Evolutionary conservation across 257 asterid genomes (phyloP), one percentile per base, ranked within the genome.

Genomic region (Coffea eugenioides): DNA sequence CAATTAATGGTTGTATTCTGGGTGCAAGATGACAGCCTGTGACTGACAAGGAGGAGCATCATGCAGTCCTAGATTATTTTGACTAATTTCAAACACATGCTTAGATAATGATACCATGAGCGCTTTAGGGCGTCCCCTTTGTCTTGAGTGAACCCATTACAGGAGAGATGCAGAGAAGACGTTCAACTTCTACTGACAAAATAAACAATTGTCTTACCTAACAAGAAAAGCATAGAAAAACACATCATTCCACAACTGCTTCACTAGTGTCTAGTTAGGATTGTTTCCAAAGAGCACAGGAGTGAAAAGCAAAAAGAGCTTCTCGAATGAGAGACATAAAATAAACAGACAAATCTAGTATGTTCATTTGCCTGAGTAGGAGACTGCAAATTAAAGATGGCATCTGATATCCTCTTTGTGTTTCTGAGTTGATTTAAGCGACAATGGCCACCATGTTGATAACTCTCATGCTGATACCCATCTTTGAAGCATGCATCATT

Each of bases 351-450:
- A 31, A 31, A 31, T 31, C 31, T 31, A 31, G 31, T 31, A 69
- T 14, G 48, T 65, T 8, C 8, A 67, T 74, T 70, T 71, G 39
- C 84, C 81, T 81, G 75, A 48, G 61, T 70, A 46, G 81, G 69
- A 64, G 64, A 69, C 51, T n/a, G 78, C 41, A 59, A 48, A 77
- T 25, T 13, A 36, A 51, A 56, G 52, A 61, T 46, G 25, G 84
- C 68, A 48, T 81, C 71, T 5, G 76, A 59, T 65, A 62, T 6
- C 54, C 54, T 77, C 73, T 71, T 76, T 70, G 61, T 34, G 74
- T 11, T 61, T 6, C 67, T 52, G 70, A 27, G 34, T 43, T 72
- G 73, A 59, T 23, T 21, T 3, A 49, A 11, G 20, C 64, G 25
- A 14, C 25, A 76, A 54, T 61, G 62, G 34, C 56, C 84, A 76